phyloP scores from a whole-genome alignment of 2,329 filamentous ascomycete species.

The Botrytis fragariae region DNA sequence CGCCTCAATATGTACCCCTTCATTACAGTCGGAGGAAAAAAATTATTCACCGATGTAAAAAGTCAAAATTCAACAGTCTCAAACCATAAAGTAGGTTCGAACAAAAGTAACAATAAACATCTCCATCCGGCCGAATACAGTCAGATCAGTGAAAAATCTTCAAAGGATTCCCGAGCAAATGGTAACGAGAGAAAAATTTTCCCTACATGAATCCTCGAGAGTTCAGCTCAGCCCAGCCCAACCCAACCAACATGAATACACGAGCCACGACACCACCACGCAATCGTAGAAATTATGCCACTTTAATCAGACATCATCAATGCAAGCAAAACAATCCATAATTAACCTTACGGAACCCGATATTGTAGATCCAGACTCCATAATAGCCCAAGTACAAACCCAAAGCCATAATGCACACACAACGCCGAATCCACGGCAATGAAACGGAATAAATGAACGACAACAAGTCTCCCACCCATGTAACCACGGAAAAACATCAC shows the following conservation, averaged over 20 bases:
- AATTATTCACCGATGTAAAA: conserved; percentile 1
- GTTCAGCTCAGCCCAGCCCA: conserved; percentile 17
- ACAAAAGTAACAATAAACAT: not conserved
- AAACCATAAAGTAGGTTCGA: not conserved
- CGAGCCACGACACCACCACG: conserved; percentile 14
- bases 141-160: not conserved
- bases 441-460: conserved; percentile 4
- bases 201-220: not conserved
- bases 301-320: conserved; percentile 7
- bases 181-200: not conserved
- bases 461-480: not conserved
- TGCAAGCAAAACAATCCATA: conserved; percentile 5
- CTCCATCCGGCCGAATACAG: not conserved
- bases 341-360: conserved; percentile 3
- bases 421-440: not conserved
- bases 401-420: not conserved
- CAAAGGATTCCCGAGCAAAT: conserved; percentile 8
- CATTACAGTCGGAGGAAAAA: conserved; percentile 5
- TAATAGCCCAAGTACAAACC: not conserved
- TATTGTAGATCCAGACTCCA: conserved; percentile 5
- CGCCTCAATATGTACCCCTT: conserved; percentile 7
- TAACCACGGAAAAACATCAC: not conserved
- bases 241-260: conserved; percentile 7
- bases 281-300: not conserved
- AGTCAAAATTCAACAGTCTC: not conserved